These are phyloP conservation scores for Xylogone sp. DNA, from an alignment of 2,329 filamentous ascomycete genomes.

Conservation along the genomic window DNA sequence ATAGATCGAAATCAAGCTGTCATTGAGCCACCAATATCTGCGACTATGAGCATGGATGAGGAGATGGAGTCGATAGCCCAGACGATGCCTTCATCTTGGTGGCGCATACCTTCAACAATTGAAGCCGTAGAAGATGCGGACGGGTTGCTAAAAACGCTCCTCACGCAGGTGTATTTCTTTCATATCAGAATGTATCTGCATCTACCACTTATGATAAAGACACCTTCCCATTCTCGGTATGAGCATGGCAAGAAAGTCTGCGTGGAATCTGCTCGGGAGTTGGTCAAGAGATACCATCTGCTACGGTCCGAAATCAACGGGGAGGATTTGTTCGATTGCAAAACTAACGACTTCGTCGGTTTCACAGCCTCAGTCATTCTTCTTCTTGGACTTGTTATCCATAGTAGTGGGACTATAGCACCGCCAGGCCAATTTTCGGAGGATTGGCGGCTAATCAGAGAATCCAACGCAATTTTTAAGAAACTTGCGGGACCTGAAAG, in stretches of 20 bases:
- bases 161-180: slow-evolving; percentile 39
- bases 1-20: slow-evolving; percentile 35
- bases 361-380: slow-evolving; percentile 39
- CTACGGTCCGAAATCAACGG: slow-evolving; percentile 28
- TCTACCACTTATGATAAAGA: slow-evolving; percentile 40
- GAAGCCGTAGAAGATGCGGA: slow-evolving; percentile 17
- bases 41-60: slow-evolving; percentile 36
- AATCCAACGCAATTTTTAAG: slow-evolving; percentile 4
- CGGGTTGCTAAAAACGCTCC: slow-evolving; percentile 30
- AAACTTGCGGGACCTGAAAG: slow-evolving; percentile 2
- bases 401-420: not conserved
- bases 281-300: slow-evolving; percentile 35
- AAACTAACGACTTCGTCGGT: slow-evolving; percentile 41
- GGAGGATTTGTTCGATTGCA: slow-evolving; percentile 38
- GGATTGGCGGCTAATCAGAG: slow-evolving; percentile 4
- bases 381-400: slow-evolving; percentile 27
- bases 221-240: slow-evolving; percentile 28
- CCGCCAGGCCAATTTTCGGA: too few species aligned
- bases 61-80: slow-evolving; percentile 35
- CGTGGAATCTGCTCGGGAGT: slow-evolving; percentile 34
- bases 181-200: slow-evolving; percentile 41
- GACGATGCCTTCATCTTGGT: slow-evolving; percentile 33
- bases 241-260: slow-evolving; percentile 35
- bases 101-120: slow-evolving; percentile 24
- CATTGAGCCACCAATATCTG: slow-evolving; percentile 32